Conservation (phyloP, 2,329 filamentous ascomycete species). For the Beauveria pseudobassiana region DNA sequence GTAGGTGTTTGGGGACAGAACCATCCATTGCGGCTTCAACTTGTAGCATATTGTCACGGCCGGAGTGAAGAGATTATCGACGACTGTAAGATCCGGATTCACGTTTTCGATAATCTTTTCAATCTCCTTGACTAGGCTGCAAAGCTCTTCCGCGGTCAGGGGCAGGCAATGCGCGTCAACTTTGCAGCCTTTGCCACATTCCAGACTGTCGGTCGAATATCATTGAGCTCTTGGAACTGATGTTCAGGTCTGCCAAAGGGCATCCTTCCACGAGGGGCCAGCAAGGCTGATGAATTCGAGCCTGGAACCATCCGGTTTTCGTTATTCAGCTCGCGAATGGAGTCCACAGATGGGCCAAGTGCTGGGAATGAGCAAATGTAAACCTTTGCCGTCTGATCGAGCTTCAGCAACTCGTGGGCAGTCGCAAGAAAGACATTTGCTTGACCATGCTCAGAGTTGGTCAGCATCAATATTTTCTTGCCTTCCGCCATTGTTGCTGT, state of each 20-base stretch:
- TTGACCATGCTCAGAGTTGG: conserved; percentile 19
- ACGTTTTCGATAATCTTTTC: conserved; percentile 4
- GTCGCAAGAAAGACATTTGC: conserved; percentile 19
- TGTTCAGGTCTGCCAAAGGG: conserved; percentile 5
- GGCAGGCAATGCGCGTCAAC: conserved; percentile 6
- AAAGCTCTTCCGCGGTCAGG: conserved; percentile 8
- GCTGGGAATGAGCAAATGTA: conserved; percentile 13
- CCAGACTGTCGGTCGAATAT: conserved; percentile 3
- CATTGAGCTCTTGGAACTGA: background rate
- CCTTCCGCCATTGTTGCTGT: background rate
- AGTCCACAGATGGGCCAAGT: background rate
- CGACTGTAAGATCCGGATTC: conserved; percentile 7
- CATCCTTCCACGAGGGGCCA: background rate
- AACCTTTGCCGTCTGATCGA: conserved; percentile 4
- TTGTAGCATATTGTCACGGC: conserved; percentile 10
- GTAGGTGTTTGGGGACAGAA: conserved; percentile 12
- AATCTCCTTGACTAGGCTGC: conserved; percentile 1
- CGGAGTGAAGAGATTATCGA: conserved; percentile 13
- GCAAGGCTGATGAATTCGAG: conserved; percentile 6
- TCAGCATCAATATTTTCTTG: conserved; percentile 15
- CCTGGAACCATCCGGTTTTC: background rate
- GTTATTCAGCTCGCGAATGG: background rate
- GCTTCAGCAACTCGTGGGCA: conserved; percentile 14
- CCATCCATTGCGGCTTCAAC: conserved; percentile 8
- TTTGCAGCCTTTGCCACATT: conserved; percentile 3